A percentile compares a stretch with the other conserved stretches of the same genome.
phyloP scores from a whole-genome alignment of 176 grass and related monocot species.

The Lolium multiflorum region DNA sequence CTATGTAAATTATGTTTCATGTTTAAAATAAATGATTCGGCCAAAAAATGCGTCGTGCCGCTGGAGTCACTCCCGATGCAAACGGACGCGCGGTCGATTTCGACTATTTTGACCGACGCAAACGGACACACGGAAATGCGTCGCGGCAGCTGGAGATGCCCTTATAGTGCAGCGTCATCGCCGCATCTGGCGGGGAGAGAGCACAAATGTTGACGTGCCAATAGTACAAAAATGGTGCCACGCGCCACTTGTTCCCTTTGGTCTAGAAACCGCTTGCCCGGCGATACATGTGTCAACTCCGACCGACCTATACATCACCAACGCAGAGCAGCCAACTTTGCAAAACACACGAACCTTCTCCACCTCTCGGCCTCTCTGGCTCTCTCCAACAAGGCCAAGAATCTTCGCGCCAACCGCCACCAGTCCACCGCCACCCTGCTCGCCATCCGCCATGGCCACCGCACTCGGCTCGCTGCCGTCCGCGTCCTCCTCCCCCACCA shows the following conservation, averaged over 20 bases:
- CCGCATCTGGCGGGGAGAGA: not conserved
- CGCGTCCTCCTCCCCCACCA: not conserved
- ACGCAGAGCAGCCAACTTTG: not conserved
- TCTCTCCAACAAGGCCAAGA: not conserved
- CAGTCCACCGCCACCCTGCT: not conserved
- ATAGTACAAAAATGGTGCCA: not conserved
- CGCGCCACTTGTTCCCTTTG: conserved; percentile 3
- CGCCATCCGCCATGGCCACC: conserved; percentile 30
- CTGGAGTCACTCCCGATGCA: too few relatives aligned
- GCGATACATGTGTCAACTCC: conserved; percentile 13
- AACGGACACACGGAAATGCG: too few relatives aligned
- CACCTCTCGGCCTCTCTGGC: not conserved
- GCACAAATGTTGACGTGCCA: not conserved
- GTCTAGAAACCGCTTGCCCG: conserved; percentile 1
- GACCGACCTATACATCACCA: not conserved
- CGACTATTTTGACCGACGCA: too few relatives aligned
- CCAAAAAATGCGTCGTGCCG: too few relatives aligned
- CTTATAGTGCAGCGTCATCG: not conserved
- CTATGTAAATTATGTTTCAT: too few relatives aligned
- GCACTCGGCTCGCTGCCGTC: conserved; percentile 34
- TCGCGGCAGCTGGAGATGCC: too few relatives aligned
- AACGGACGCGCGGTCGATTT: too few relatives aligned
- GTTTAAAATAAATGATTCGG: too few relatives aligned
- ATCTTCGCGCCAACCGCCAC: not conserved
- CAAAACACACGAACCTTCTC: conserved; percentile 13